Base-by-base conservation (phyloP, 805 yeast species). In the Teunomyces tritomae region DNA sequence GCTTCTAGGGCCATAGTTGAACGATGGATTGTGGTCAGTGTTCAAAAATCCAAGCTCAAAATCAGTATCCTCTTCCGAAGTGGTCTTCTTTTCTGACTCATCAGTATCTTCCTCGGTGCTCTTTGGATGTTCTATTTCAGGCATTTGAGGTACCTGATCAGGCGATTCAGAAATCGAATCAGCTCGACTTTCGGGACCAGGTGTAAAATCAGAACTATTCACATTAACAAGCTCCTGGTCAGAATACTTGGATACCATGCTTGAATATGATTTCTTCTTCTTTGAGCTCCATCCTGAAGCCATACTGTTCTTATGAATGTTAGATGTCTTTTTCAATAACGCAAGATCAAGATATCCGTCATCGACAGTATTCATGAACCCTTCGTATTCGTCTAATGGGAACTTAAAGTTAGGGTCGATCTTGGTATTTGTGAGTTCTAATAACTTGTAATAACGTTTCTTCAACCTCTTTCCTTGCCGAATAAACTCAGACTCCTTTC, bases 311-410 rank as follows among this genome's bases (percentile, higher is more conserved):
- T 60, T 61, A 46, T 65, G 62, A 30, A 56, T 50, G 17, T 61
- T 64, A 1, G 74, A 64, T 1, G 80, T 73, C 47, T 78, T 77
- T 58, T 77, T 74, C 55, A 84, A 64, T 28, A 83, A 60, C 0
- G 76, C 72, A 35, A 80, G 55, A 62, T 84, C 87, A 61, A 83
- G 63, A 54, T 76, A 76, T 0, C 89, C 89, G 60, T 84, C 85
- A 60, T 85, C 89, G 39, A 82, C 76, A 6, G 83, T 77, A 49
- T 77, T 77, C 58, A 84, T 65, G 27, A 81, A 77, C 9, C 74
- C 74, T 48, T 82, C 83, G 50, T 82, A 76, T 45, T 76, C 80
- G 39, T 74, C 74, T 44, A 84, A 57, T 1, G 77, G 75, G 43
- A 70, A 72, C 26, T 55, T 57, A 33, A 65, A 61, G 13, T 56